phyloP scores from a whole-genome alignment of 2,329 filamentous ascomycete genomes.

The Ophiostoma sp. region DNA sequence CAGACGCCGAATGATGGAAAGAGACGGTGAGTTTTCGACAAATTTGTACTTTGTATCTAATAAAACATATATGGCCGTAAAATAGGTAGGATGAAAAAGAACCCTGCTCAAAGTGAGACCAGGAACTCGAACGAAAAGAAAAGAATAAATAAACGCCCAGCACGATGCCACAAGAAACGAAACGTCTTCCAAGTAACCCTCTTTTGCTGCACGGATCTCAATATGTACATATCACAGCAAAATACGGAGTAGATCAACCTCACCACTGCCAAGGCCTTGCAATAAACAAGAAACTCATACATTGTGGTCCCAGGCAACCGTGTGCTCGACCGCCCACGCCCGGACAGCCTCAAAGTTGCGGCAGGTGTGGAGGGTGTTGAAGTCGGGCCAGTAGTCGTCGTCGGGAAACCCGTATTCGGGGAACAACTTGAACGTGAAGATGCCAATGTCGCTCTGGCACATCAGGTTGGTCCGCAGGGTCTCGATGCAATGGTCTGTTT shows the following conservation, averaged over 20 bases:
- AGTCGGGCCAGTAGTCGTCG: conserved; percentile 55
- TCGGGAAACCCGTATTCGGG: conserved; percentile 45
- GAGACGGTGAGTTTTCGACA: not conserved
- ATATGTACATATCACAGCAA: conserved; percentile 15
- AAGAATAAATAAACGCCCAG: conserved; percentile 5
- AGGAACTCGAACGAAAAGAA: not conserved
- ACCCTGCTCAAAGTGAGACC: not conserved
- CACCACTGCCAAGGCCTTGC: not conserved
- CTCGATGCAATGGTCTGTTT: conserved; percentile 54
- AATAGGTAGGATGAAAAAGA: not conserved
- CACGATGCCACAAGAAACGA: not conserved
- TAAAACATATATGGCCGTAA: conserved; percentile 5
- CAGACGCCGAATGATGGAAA: not conserved
- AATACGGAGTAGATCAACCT: not conserved
- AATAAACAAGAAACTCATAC: conserved; percentile 28
- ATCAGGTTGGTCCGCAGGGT: conserved; percentile 54
- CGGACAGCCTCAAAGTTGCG: conserved; percentile 54
- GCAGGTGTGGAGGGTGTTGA: conserved; percentile 55
- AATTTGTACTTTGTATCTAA: not conserved
- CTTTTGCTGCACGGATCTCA: not conserved
- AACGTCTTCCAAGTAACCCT: not conserved
- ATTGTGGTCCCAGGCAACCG: conserved; percentile 43
- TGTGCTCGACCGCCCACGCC: conserved; percentile 54
- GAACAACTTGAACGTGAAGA: conserved; percentile 54
- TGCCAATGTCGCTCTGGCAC: conserved; percentile 56